A percentile compares a stretch with the other conserved stretches of the same genome.
Conservation (phyloP, 2,329 filamentous ascomycete species). For the Didymella arachidicola region DNA sequence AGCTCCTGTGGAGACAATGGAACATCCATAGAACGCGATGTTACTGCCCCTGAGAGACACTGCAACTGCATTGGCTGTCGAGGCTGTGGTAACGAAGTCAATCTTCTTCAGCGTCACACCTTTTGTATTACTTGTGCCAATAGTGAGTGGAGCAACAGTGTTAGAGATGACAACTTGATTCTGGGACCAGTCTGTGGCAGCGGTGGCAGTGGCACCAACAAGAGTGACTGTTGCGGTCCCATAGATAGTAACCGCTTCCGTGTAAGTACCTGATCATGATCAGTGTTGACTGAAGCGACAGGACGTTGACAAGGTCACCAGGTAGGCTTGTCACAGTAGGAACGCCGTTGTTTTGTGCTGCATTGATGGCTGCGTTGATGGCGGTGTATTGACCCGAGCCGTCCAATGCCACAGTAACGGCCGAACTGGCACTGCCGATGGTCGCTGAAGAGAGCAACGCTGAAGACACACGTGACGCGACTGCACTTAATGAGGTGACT, state of each 20-base stretch:
- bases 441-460: constrained; percentile 13
- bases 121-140: constrained; percentile 40
- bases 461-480: constrained; percentile 10
- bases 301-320: constrained; percentile 30
- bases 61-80: constrained; percentile 33
- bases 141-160: constrained; percentile 37
- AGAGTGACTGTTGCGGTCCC: constrained; percentile 55
- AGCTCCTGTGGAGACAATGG: constrained; percentile 52
- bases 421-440: constrained; percentile 23
- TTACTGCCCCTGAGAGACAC: constrained; percentile 50
- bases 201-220: constrained; percentile 42
- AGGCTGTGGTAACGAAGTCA: constrained; percentile 47
- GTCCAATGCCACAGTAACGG: constrained; percentile 56
- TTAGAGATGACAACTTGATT: constrained; percentile 52
- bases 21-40: constrained; percentile 56
- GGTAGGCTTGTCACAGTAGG: constrained; percentile 56
- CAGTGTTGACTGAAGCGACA: not conserved
- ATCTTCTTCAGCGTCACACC: constrained; percentile 52
- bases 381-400: constrained; percentile 56
- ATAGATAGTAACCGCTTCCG: constrained; percentile 52
- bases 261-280: constrained; percentile 47
- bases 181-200: constrained; percentile 43
- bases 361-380: constrained; percentile 55
- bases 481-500: constrained; percentile 5
- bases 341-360: constrained; percentile 53